Base-by-base conservation (phyloP, 78 protist species). In the Dictyostelium brefeldianum region DNA sequence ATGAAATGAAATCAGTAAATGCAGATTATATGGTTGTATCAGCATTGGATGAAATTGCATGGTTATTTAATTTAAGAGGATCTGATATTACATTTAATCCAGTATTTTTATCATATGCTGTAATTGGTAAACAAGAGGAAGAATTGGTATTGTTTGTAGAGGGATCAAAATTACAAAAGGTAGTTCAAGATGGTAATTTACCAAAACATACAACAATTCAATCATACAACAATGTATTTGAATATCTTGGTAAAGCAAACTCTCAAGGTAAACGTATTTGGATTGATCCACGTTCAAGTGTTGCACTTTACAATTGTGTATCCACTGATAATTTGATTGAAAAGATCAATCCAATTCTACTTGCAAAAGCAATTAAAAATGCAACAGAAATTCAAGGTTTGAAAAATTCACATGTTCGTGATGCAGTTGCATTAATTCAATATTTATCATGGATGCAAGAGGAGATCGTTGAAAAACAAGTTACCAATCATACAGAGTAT, bases 31-130 rank as follows among this genome's bases (percentile, higher is more conserved):
- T 95, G 48, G 80, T 95, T 51, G 79, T 97, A 43, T 41, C 96
- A 51, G 95, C 97, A 4, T 79, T 96, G 22, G 97, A 97, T 79
- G 97, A 97, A 75, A 77, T 97, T 25, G 97, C 97, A 6, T 96
- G 97, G 98, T 90, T 94, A 36, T 77, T 96, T 64, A 98, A 98
- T 94, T 56, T 96, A 4, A 90, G 98, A 25, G 98, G 98, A 11
- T 51, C 78, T 14, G 98, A 96, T 75, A 64, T 95, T 31, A 50
- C 69, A 2, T 96, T 69, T 57, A 93, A 77, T 53, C 98, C 96
- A 10, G 96, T 96, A 71, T 94, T 96, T 70, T 17, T 90, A 36
- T 78, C 94, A 43, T 94, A 96, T 64, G 96, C 94, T 5, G 29
- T 93, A 29, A 89, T 89, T n/a, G 94, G 79, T 0, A 27, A 18